Evolutionary conservation across 2,329 filamentous ascomycete species (phyloP), one percentile per base, ranked within the genome.

Genomic region (Ampelomyces quisqualis): DNA sequence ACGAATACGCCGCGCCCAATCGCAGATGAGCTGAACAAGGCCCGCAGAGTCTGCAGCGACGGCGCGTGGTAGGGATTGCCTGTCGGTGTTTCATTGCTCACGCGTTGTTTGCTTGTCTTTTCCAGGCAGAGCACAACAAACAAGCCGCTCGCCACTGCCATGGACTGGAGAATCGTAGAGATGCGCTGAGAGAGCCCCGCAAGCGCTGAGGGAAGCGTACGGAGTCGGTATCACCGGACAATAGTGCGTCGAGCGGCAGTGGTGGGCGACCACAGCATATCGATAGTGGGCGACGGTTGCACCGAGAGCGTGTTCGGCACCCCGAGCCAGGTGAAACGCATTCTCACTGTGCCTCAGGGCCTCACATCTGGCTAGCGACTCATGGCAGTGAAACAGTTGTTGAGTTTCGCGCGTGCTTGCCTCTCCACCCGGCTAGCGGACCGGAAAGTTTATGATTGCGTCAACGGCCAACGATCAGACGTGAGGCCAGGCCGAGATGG

Each of bases 91-190:
- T 60, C 62, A 66, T 67, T 64, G 67, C 60, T 50, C 43, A 58
- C 63, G 64, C 63, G 62, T 67, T 66, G 63, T 68, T 67, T 63
- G 43, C 37, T 17, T 49, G 46, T 40, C 48, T 47, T 46, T 52
- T 51, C 43, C 40, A 32, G 42, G 36, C 49, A 37, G 47, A 51
- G 50, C 55, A 59, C 40, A 60, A 60, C 53, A 61, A 53, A 57
- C 51, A 53, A 46, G 19, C 11, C 35, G 24, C 17, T 32, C 38
- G 34, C 39, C 34, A 38, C 29, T 26, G 34, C 18, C n/a, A n/a
- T 34, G 13, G 17, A 19, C 22, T 22, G 36, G 40, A 22, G 20
- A 31, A 40, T 33, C 27, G 34, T 22, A 34, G 40, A 22, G 20
- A 31, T 42, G 35, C 27, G 34, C 21, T 43, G 34, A 9, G 21